Conservation (phyloP, 192 early-diverging fungal species). For the Glomus cerebriforme region DNA sequence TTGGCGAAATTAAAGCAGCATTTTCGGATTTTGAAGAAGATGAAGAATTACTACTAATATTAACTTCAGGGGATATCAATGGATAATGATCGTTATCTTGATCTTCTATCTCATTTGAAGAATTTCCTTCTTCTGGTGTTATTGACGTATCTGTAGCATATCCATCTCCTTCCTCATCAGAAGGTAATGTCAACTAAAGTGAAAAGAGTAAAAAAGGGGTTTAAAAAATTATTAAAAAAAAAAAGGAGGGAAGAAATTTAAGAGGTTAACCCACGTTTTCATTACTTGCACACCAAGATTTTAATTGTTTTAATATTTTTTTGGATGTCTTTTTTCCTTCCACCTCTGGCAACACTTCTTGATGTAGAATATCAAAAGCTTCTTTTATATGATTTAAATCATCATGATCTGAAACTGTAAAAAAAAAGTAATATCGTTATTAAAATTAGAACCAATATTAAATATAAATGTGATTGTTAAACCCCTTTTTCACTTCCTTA, state of each 20-base stretch:
- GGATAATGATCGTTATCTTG: slow-evolving; percentile 13
- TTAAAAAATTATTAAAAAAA: background rate
- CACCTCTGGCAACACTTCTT: slow-evolving; percentile 10
- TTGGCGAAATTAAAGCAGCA: no score
- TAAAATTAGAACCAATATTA: background rate
- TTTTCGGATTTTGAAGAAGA: slow-evolving; percentile 15
- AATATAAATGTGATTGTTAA: background rate
- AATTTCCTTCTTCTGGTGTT: slow-evolving; percentile 10
- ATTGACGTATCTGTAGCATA: slow-evolving; percentile 18
- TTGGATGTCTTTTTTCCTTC: slow-evolving; percentile 34
- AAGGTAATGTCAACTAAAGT: background rate
- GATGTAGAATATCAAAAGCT: slow-evolving; percentile 10
- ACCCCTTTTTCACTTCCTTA: no score
- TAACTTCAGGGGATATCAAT: background rate
- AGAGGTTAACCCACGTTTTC: background rate
- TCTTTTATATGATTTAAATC: slow-evolving; percentile 20
- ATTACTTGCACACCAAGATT: slow-evolving; percentile 9
- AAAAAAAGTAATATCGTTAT: background rate
- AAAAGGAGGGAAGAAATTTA: background rate
- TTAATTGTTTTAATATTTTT: slow-evolving; percentile 32
- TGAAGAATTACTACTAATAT: background rate
- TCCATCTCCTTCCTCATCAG: slow-evolving; percentile 20
- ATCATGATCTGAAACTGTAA: slow-evolving; percentile 23
- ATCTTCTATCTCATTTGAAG: slow-evolving; percentile 15
- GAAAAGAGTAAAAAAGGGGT: background rate